Evolutionary conservation across 1,284 basidiomycete species (phyloP), one percentile per base, ranked within the genome.

Genomic region (Xerocomus amazonicus): DNA sequence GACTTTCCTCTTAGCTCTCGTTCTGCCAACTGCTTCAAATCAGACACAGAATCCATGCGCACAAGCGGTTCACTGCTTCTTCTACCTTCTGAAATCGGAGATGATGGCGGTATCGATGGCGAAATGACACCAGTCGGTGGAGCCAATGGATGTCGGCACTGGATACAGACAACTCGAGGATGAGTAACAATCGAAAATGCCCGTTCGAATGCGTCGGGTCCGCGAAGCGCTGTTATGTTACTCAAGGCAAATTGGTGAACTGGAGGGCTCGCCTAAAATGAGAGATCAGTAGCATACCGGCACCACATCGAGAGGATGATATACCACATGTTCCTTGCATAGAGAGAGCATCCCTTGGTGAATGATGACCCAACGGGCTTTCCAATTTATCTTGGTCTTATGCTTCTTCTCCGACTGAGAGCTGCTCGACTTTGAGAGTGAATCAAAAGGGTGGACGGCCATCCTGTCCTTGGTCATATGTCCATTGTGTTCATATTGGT

Each of bases 351-450:
- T 55, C 0, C 82, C 84, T 38, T 81, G 76, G 38, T 76, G 72
- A 14, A 88, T 74, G 26, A 86, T 70, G 27, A 83, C 68, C 79
- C 83, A 86, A 2, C 81, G 70, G 28, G 79, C 73, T 50, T 76
- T 74, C 85, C 86, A 89, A 47, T 85, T 83, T 12, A 72, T 47
- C 46, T 70, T 70, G 43, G 66, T 56, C 45, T 56, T 59, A 19
- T 56, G 59, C 52, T 62, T 67, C 56, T 50, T 68, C 42, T 56
- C 66, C 23, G 56, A 47, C 4, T 52, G 55, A 4, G 38, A 29
- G 13, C 48, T 19, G 7, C 31, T 49, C 39, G 59, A 42, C 45
- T 32, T 57, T 33, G 48, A 45, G 34, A 51, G 40, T 4, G 55
- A 14, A 6, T 50, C 29, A 8, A 31, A 31, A 9, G 29, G 8